Evolutionary conservation across 139 green algal genomes (phyloP), one percentile per base, ranked within the genome.

Genomic region (Asterochloris erici): DNA sequence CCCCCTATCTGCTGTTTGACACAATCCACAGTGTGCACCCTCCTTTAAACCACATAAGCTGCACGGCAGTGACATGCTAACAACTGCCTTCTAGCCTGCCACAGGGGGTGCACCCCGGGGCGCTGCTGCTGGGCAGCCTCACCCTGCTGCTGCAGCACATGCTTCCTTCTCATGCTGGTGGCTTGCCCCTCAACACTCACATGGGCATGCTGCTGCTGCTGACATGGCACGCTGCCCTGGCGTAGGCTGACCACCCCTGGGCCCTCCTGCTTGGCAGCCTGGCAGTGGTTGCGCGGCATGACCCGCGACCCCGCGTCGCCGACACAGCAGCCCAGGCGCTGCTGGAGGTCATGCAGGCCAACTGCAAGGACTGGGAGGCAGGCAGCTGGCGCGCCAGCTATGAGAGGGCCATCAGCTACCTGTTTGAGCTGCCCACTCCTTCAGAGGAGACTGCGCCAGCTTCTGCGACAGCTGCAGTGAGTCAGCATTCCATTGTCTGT

Each of bases 281-380:
- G 73, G 79, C 74, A 14, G n/a, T 78, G 47, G 84, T 87, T 26
- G 84, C 84, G 14, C 75, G 84, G 17, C 84, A 91, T 66, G 88
- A 91, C 80, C 79, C 79, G 0, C 82, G 84, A 1, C 81, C 87
- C 9, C 75, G 69, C 21, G 83, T 93, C 4, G 84, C 83, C 0
- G 80, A 89, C 28, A 84, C 86, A 11, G 83, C 86, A 4, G 66
- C 87, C 28, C 84, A 85, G 19, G 87, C 81, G 26, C 15, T 89
- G 38, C 84, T 94, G 28, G 88, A 84, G 10, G 61, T 88, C 4
- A 77, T 90, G 77, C 23, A 73, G 12, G 13, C 64, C 54, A 78
- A 90, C 85, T 81, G 82, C n/a, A 17, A 10, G 10, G n/a, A 66
- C 12, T 93, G 88, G 88, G 84, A 88, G 24, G 77, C 60, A 0